Percentiles rank a stretch among this genome's conserved stretches.
These are phyloP conservation scores for Phytophthora citricola DNA, from an alignment of 352 stramenopile genomes.

Conservation along the genomic window DNA sequence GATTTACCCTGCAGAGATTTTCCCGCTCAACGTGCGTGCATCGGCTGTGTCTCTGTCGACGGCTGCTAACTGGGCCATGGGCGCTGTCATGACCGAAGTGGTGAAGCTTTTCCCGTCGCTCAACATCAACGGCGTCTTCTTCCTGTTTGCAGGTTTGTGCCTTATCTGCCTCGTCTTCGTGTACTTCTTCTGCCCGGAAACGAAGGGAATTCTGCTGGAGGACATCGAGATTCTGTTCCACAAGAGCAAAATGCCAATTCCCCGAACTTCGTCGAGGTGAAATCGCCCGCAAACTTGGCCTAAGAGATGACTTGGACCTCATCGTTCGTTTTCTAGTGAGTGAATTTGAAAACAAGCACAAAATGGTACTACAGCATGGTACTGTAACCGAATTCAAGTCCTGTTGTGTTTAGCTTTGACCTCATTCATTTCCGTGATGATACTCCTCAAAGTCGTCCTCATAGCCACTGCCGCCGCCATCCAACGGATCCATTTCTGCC, in stretches of 20 bases:
- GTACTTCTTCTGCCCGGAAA: conserved; percentile 54
- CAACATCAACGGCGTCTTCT: conserved; percentile 68
- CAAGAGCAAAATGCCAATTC: conserved; percentile 34
- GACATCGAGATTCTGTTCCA: conserved; percentile 53
- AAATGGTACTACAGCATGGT: neutral
- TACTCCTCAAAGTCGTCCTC: conserved; percentile 88
- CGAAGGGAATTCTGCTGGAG: conserved; percentile 52
- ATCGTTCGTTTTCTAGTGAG: neutral
- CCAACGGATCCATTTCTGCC: conserved; percentile 40
- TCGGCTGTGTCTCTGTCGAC: conserved; percentile 25
- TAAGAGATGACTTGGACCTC: conserved; percentile 4
- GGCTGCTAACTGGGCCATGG: conserved; percentile 52
- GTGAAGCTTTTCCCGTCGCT: conserved; percentile 30
- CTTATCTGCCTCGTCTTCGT: conserved; percentile 47
- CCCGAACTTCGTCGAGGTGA: conserved; percentile 37
- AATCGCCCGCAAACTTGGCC: conserved; percentile 27
- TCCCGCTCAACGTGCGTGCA: conserved; percentile 48
- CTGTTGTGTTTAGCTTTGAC: neutral
- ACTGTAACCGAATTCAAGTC: neutral
- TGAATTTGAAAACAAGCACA: neutral
- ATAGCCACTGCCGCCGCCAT: conserved; percentile 67
- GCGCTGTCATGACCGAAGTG: conserved; percentile 47
- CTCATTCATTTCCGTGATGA: conserved; percentile 21
- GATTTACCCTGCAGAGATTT: conserved; percentile 68
- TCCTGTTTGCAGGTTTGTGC: conserved; percentile 53